phyloP scores from a whole-genome alignment of 1,284 basidiomycete genomes.

The Pseudozyma tsukubaensis region DNA sequence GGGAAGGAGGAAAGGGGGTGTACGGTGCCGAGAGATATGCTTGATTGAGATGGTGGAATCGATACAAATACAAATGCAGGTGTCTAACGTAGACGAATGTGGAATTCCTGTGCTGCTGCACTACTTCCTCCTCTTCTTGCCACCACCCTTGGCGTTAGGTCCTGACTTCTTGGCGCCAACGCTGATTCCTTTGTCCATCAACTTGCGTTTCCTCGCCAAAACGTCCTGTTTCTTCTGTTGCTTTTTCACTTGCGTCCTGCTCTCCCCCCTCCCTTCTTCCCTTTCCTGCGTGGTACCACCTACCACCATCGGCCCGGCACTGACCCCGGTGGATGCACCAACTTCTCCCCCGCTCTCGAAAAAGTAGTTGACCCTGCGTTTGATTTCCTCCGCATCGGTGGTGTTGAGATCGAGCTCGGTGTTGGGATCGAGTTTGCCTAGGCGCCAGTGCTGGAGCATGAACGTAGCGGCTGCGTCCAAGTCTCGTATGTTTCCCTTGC shows the following conservation, averaged over 20 bases:
- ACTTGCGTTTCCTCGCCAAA: slow-evolving; percentile 19
- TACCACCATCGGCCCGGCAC: background rate
- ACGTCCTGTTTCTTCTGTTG: slow-evolving; percentile 21
- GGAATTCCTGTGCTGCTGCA: background rate
- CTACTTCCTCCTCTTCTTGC: slow-evolving; percentile 6
- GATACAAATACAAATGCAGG: slow-evolving; percentile 2
- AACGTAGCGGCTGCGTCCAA: slow-evolving; percentile 60
- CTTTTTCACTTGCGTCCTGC: slow-evolving; percentile 36
- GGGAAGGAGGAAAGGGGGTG: no score
- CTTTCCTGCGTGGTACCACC: background rate
- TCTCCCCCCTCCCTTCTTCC: slow-evolving; percentile 7
- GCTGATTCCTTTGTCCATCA: slow-evolving; percentile 33
- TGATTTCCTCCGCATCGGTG: slow-evolving; percentile 11
- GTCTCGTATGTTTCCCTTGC: slow-evolving; percentile 53
- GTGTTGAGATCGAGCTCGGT: slow-evolving; percentile 63
- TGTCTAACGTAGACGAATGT: background rate
- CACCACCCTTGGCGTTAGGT: background rate
- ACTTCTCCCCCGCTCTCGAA: slow-evolving; percentile 6
- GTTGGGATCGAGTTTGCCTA: slow-evolving; percentile 47
- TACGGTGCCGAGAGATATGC: background rate
- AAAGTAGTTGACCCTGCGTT: background rate
- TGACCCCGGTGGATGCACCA: background rate
- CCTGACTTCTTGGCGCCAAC: slow-evolving; percentile 3
- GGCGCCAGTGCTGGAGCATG: slow-evolving; percentile 60
- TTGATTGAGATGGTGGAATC: background rate